phyloP scores from a whole-genome alignment of 1,284 basidiomycete genomes.

The Puccinia novopanici region DNA sequence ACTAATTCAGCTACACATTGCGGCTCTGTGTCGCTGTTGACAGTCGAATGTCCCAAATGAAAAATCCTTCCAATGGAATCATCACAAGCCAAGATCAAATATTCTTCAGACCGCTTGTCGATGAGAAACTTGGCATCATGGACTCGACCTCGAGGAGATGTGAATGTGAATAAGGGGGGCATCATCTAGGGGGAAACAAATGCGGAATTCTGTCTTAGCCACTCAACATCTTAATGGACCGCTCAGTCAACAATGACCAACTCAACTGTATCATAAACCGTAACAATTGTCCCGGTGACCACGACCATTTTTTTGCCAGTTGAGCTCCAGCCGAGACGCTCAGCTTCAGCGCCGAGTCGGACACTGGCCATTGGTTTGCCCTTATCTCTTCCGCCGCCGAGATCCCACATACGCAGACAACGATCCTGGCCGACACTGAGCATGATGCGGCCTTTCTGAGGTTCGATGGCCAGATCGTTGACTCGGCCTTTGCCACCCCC shows the following conservation, averaged over 20 bases:
- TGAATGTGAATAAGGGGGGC: slow-evolving; percentile 49
- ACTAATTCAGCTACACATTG: slow-evolving; percentile 42
- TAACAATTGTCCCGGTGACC: slow-evolving; percentile 40
- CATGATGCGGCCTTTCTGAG: slow-evolving; percentile 33
- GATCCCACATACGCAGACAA: slow-evolving; percentile 50
- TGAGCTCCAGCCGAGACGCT: slow-evolving; percentile 43
- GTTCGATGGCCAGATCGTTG: slow-evolving; percentile 31
- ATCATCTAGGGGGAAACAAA: slow-evolving; percentile 17
- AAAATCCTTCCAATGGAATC: slow-evolving; percentile 47
- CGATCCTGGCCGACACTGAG: slow-evolving; percentile 46
- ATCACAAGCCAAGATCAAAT: slow-evolving; percentile 47
- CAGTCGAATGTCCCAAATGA: slow-evolving; percentile 25
- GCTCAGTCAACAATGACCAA: neutral
- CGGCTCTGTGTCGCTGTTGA: slow-evolving; percentile 35
- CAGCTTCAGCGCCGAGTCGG: slow-evolving; percentile 34
- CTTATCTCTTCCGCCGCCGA: slow-evolving; percentile 29
- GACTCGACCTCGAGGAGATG: slow-evolving; percentile 45
- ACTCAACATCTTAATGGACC: neutral
- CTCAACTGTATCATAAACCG: slow-evolving; percentile 49
- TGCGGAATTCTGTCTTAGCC: neutral
- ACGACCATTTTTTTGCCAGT: slow-evolving; percentile 40
- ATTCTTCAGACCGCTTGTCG: slow-evolving; percentile 19
- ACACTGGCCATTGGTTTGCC: slow-evolving; percentile 50
- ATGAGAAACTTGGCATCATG: slow-evolving; percentile 49
- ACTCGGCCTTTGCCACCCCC: slow-evolving; percentile 30